Evolutionary conservation across 208 protist species (phyloP), one percentile per base, ranked within the genome.

Genomic region (Acanthamoeba culbertsoni): DNA sequence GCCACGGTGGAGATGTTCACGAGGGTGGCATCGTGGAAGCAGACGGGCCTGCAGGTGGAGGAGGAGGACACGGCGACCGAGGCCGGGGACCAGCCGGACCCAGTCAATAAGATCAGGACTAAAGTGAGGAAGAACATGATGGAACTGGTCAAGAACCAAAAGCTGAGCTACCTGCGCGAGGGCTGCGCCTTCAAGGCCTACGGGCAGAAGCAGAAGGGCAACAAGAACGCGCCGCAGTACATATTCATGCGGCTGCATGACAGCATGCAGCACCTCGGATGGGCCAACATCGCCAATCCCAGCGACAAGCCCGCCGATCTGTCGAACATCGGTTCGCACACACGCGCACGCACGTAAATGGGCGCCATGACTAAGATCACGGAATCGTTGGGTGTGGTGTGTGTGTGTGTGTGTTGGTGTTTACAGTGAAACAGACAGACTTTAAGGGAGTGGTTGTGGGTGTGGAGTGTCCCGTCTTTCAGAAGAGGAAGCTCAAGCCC

Each of bases 1-100:
- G 59, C 94, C 7, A 95, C 94, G 26, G 20, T 95, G 3, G 94
- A 95, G n/a, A 92, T 93, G 45, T 95, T 95, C 18, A 45, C 93
- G 42, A 82, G 88, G 37, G 77, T 79, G 33, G 71, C 86, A 12
- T 86, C 68, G 46, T 73, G 46, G 82, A 95, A 95, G 26, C 93
- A 95, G 43, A 89, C 31, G 20, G 35, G 35, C 10, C 90, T 45
- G 6, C 40, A 68, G 20, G n/a, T n/a, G n/a, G 48, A 46, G 14
- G 63, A 79, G n/a, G 59, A 89, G 28, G 33, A 71, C 45, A 33
- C 42, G 18, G 28, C 88, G 45, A 73, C 45, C 23, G 88, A 95
- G 26, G 55, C 42, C 23, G 71, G 71, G 42, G 71, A 82, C 28
- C 71, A 82, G 45, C 71, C 71, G 18, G 71, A 82, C 71, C 79